phyloP scores from a whole-genome alignment of 2,329 filamentous ascomycete genomes.

The Dactylellina haptotyla region DNA sequence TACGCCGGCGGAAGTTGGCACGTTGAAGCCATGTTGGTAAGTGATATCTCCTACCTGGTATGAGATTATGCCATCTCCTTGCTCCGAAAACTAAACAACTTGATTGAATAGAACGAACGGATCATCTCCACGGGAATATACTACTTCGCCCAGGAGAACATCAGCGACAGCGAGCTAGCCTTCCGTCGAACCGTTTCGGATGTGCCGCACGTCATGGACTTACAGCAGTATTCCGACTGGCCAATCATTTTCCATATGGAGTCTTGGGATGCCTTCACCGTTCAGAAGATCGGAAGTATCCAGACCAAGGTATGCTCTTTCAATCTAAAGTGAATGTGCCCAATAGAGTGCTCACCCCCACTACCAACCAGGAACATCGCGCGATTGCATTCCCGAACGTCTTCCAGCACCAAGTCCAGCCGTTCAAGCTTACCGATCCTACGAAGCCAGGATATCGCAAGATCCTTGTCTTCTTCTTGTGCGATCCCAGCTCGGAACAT shows the following conservation, averaged over 20 bases:
- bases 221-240: conserved; percentile 22
- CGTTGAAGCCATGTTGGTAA: conserved; percentile 65
- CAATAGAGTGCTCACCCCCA: neutral
- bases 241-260: conserved; percentile 43
- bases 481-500: conserved; percentile 56
- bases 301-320: conserved; percentile 31
- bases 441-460: conserved; percentile 51
- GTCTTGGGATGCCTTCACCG: conserved; percentile 7
- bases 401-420: conserved; percentile 41
- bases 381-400: conserved; percentile 53
- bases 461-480: conserved; percentile 52
- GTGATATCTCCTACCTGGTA: neutral
- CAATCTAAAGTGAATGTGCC: neutral
- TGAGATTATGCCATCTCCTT: no score
- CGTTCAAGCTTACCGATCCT: conserved; percentile 43
- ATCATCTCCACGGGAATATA: conserved; percentile 73
- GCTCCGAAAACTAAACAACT: neutral
- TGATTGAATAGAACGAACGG: conserved; percentile 68
- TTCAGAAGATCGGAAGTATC: conserved; percentile 40
- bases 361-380: conserved; percentile 27
- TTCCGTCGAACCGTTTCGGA: conserved; percentile 64
- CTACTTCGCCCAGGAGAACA: conserved; percentile 71
- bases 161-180: conserved; percentile 66
- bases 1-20: conserved; percentile 70
- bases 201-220: conserved; percentile 8